phyloP scores from a whole-genome alignment of 441 rosid genomes.

The Melastoma candidum region DNA sequence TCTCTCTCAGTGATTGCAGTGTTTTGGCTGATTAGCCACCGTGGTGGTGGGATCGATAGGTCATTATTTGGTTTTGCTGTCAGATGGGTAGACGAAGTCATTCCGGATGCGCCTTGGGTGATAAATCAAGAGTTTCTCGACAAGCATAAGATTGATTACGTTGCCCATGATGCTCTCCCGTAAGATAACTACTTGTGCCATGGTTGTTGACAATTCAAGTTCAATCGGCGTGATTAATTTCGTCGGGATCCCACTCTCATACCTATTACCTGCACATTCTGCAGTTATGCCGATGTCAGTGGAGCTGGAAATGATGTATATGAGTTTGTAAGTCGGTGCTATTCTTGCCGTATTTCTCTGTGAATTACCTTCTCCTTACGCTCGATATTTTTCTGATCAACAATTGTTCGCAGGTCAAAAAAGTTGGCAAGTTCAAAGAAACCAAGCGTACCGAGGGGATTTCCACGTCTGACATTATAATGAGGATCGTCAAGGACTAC shows the following conservation, averaged over 20 bases:
- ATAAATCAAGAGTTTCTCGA: conserved; percentile 63
- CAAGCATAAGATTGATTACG: conserved; percentile 69
- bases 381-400: conserved; percentile 9
- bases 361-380: background rate
- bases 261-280: conserved; percentile 6
- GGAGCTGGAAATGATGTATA: conserved; percentile 86
- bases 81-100: conserved; percentile 94
- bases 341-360: conserved; percentile 1
- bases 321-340: conserved; percentile 61
- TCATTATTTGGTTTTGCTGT: conserved; percentile 3
- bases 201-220: no score
- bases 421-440: conserved; percentile 68
- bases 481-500: conserved; percentile 84
- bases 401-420: conserved; percentile 18
- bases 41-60: no score
- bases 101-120: conserved; percentile 94
- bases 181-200: conserved; percentile 15
- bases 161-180: conserved; percentile 94
- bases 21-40: no score
- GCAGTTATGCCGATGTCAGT: conserved; percentile 77
- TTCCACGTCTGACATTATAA: conserved; percentile 76
- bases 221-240: no score
- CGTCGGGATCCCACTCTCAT: no score
- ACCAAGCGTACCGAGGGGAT: conserved; percentile 84
- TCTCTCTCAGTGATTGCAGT: no score